These are phyloP conservation scores for Amaranthus cruentus DNA, from an alignment of 148 eudicot genomes.

Conservation along the genomic window DNA sequence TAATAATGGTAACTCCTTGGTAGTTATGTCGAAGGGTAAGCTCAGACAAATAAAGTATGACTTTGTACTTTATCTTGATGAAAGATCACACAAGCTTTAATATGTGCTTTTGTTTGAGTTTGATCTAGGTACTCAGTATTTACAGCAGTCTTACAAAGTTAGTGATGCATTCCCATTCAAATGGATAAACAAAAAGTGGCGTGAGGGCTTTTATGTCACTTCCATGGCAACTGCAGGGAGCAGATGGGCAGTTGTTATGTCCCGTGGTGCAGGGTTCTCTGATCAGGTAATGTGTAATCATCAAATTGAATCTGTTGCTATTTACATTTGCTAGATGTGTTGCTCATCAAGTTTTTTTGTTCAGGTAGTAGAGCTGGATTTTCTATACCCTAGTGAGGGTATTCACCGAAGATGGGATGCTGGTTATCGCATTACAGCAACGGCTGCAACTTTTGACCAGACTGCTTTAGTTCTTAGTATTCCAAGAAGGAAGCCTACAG, in stretches of 20 bases:
- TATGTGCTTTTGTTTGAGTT: neutral
- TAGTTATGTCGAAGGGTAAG: slow-evolving; percentile 93
- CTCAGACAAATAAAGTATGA: too few relatives aligned
- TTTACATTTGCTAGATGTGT: neutral
- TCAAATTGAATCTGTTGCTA: neutral
- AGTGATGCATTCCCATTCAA: slow-evolving; percentile 93
- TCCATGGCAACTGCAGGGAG: slow-evolving; percentile 91
- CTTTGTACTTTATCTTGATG: neutral
- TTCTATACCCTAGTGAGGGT: slow-evolving; percentile 98
- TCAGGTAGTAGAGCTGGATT: slow-evolving; percentile 95
- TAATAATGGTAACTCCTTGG: slow-evolving; percentile 76
- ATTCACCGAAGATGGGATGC: slow-evolving; percentile 85
- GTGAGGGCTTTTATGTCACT: slow-evolving; percentile 85
- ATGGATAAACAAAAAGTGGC: slow-evolving; percentile 97
- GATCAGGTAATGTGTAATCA: slow-evolving; percentile 53
- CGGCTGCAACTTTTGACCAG: slow-evolving; percentile 87
- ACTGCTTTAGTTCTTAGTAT: slow-evolving; percentile 78
- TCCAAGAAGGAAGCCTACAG: slow-evolving; percentile 67
- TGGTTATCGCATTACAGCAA: slow-evolving; percentile 87
- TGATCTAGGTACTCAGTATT: slow-evolving; percentile 63
- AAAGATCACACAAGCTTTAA: neutral
- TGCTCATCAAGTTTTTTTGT: neutral
- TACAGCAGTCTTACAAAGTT: slow-evolving; percentile 94
- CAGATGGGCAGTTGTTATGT: slow-evolving; percentile 97
- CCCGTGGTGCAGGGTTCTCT: slow-evolving; percentile 79